Conservation (phyloP, 768 basidiomycete genomes). For the Pulveroboletus ravenelii region DNA sequence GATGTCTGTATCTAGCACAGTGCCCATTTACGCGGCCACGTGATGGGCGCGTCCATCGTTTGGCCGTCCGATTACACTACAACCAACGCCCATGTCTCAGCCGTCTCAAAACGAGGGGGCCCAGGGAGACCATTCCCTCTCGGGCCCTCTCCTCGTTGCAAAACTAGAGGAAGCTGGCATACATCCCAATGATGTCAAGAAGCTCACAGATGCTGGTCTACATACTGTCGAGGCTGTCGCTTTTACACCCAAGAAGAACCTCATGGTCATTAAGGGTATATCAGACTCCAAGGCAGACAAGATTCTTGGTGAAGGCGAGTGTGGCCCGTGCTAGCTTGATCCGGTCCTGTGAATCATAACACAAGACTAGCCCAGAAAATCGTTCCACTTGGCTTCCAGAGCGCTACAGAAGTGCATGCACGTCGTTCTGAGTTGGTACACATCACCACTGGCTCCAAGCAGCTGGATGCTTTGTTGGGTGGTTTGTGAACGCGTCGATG, state of each 20-base stretch:
- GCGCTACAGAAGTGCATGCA: conserved; percentile 96
- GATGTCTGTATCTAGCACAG: not conserved
- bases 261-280: conserved; percentile 92
- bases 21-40: conserved; percentile 24
- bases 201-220: conserved; percentile 85
- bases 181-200: conserved; percentile 88
- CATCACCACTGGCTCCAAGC: conserved; percentile 95
- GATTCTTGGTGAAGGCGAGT: conserved; percentile 83
- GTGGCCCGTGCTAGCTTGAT: not conserved
- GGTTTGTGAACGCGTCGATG: conserved; percentile 41
- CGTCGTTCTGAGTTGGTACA: conserved; percentile 91
- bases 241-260: conserved; percentile 91
- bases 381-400: conserved; percentile 95
- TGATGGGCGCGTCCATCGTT: conserved; percentile 25
- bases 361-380: conserved; percentile 76
- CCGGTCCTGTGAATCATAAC: conserved; percentile 5
- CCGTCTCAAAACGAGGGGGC: conserved; percentile 46
- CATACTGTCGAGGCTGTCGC: conserved; percentile 95
- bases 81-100: conserved; percentile 38
- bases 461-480: conserved; percentile 91
- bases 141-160: conserved; percentile 78
- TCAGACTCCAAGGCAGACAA: conserved; percentile 97
- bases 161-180: conserved; percentile 90
- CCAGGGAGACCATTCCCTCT: conserved; percentile 50
- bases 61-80: too few relatives aligned